Evolutionary conservation across 2,329 filamentous ascomycete genomes (phyloP), one percentile per base, ranked within the genome.

Genomic region (Gaeumannomyces tritici): DNA sequence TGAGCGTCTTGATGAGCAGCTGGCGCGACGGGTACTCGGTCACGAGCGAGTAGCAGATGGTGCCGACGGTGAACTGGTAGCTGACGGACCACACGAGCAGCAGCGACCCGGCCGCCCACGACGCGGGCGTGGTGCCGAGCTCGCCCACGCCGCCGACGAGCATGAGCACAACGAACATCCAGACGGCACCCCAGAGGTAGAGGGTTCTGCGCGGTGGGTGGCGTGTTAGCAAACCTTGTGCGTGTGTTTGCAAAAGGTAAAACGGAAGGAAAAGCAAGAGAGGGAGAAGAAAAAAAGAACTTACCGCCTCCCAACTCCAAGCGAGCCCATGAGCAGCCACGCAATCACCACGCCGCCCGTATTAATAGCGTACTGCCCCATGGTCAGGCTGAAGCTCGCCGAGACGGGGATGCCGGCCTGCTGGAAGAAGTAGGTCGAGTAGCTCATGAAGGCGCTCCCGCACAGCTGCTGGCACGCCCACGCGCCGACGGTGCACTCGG

Each of bases 31-130:
- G 69, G 11, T 74, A 69, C 64, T 75, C 73, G 31, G 72, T 69
- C 8, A 72, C 70, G 54, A 75, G 68, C 3, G 65, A 67, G 66
- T 73, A 75, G 18, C 69, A 70, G 21, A 77, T 70, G 56, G 73
- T 75, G 6, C 75, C 76, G 24, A 73, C 71, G 0, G 75, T 74
- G 26, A 77, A 64, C 60, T 74, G 73, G 64, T 75, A 70, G 70
- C 62, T 35, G 67, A 64, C 13, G 64, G 64, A 51, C 47, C 86
- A 29, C 83, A 84, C 66, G 83, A 84, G 18, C 80, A 82, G 75
- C 87, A 89, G 35, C 87, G 73, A 62, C 89, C 82, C 65, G 54
- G 29, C n/a, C 55, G 31, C 84, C 33, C 57, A 18, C 29, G 24
- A 33, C 31, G 31, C 4, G 2, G 5, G 12, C 21, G 18, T 54